Evolutionary conservation across 805 yeast species (phyloP), one percentile per base, ranked within the genome.

Genomic region (Candida endomychidarum): DNA sequence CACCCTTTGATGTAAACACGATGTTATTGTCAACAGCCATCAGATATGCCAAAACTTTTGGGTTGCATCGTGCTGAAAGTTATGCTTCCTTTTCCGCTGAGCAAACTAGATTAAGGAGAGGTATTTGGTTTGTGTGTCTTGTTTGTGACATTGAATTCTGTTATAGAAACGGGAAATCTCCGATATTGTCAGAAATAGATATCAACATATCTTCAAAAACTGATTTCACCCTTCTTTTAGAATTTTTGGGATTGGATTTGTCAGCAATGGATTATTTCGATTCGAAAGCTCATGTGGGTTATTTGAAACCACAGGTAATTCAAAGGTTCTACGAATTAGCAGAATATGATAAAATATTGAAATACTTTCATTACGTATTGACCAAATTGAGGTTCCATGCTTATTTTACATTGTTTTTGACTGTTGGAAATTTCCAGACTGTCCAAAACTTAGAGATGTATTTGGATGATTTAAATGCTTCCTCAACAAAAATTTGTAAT

Each of bases 11-110:
- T 34, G 53, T 61, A 25, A 60, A 60, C 36, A 56, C 54, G 42
- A 54, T 57, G 21, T 42, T 67, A 8, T 42, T 55, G 3, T 46
- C 67, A 1, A 58, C 62, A 14, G 72, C 71, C 0, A 56, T 66
- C 3, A 49, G 72, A 19, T 62, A 51, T 45, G 72, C 71, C 4
- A 70, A 67, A 46, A 68, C 65, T 24, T 48, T 66, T 39, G 74
- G 74, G 1, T 50, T 68, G 36, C 73, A 68, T 43, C 46, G 70
- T 5, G 44, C 50, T 8, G 72, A 65, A 42, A 49, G 63, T 2
- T 60, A 53, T 34, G 40, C 31, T 4, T 37, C 44, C 17, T 42
- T 60, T 8, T 34, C 53, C 0, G 28, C 37, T 0, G 54, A 43
- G 8, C 65, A 60, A 26, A 47, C 45, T 25, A 37, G 29, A 10